Percentiles rank a stretch among this genome's conserved stretches.
phyloP scores from a whole-genome alignment of 2,329 filamentous ascomycete species.

The Penicillium hordei region DNA sequence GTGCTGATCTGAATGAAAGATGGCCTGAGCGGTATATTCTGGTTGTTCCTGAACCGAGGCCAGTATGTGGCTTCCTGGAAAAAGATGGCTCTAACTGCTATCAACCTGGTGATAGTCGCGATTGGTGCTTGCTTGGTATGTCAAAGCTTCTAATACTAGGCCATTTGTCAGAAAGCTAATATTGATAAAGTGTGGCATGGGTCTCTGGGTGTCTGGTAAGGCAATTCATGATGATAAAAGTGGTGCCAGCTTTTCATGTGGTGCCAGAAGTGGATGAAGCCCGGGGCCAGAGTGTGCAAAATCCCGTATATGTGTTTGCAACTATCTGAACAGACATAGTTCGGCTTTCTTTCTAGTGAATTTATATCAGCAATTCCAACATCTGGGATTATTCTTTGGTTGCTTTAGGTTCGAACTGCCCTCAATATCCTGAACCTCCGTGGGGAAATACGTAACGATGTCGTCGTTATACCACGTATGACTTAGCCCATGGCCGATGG shows the following conservation, averaged over 20 bases:
- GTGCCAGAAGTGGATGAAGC: not conserved
- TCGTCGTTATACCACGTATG: not conserved
- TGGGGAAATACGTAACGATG: not conserved
- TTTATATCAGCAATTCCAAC: fast-evolving
- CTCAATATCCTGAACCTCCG: not conserved
- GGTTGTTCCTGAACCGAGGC: conserved; percentile 15
- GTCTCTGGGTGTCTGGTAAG: conserved; percentile 19
- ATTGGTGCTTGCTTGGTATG: conserved; percentile 16
- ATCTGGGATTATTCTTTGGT: no score
- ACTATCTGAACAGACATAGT: not conserved
- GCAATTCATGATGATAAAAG: conserved; percentile 15
- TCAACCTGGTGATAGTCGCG: conserved; percentile 11
- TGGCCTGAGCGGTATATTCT: conserved; percentile 17
- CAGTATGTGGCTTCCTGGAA: conserved; percentile 9
- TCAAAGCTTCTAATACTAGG: fast-evolving
- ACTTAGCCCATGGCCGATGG: not conserved
- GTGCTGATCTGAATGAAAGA: not conserved
- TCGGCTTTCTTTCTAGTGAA: not conserved
- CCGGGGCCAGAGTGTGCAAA: not conserved
- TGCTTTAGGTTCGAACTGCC: not conserved
- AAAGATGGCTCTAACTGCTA: conserved; percentile 7
- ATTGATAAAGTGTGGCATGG: conserved; percentile 14
- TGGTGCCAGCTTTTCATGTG: conserved; percentile 18
- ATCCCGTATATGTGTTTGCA: not conserved
- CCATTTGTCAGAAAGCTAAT: not conserved